phyloP scores from a whole-genome alignment of 495 filamentous ascomycete species.

The Immersiella caudata region DNA sequence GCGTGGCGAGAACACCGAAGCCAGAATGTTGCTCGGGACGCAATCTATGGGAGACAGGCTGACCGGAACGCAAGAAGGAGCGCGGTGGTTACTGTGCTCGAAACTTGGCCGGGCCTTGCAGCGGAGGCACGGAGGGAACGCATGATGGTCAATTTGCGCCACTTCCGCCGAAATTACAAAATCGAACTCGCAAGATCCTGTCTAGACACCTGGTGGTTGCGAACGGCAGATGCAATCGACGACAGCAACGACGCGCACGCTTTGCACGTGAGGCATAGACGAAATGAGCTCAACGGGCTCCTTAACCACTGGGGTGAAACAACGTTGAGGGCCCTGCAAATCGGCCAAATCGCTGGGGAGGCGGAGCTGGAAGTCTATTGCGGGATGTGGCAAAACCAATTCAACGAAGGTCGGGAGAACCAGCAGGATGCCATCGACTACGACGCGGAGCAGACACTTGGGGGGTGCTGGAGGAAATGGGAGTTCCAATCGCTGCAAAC shows the following conservation, averaged over 20 bases:
- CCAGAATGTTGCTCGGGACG: slow-evolving; percentile 9
- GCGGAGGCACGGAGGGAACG: slow-evolving; percentile 27
- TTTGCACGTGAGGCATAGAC: slow-evolving; percentile 27
- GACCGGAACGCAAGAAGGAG: slow-evolving; percentile 15
- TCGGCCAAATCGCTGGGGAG: slow-evolving; percentile 31
- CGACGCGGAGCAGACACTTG: slow-evolving; percentile 28
- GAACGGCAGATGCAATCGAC: slow-evolving; percentile 23
- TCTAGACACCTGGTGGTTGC: slow-evolving; percentile 28
- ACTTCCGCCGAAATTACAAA: slow-evolving; percentile 37
- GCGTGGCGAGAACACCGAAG: slow-evolving; percentile 29
- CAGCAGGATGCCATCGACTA: slow-evolving; percentile 32
- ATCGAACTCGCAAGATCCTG: slow-evolving; percentile 28
- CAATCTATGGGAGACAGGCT: slow-evolving; percentile 21
- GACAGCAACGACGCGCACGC: slow-evolving; percentile 24
- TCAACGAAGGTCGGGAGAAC: slow-evolving; percentile 27
- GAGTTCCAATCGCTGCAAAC: slow-evolving; percentile 37
- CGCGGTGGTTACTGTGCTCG: slow-evolving; percentile 27
- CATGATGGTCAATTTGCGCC: slow-evolving; percentile 30
- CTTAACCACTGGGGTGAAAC: slow-evolving; percentile 32
- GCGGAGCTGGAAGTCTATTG: slow-evolving; percentile 34
- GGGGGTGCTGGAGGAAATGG: slow-evolving; percentile 28
- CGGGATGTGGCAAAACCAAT: slow-evolving; percentile 25
- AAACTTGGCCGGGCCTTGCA: slow-evolving; percentile 33
- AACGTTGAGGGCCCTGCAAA: slow-evolving; percentile 14
- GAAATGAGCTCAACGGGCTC: slow-evolving; percentile 31